Percentiles rank a stretch among this genome's conserved stretches.
Conservation (phyloP, 1,284 basidiomycete genomes). For the Mycena sp. region DNA sequence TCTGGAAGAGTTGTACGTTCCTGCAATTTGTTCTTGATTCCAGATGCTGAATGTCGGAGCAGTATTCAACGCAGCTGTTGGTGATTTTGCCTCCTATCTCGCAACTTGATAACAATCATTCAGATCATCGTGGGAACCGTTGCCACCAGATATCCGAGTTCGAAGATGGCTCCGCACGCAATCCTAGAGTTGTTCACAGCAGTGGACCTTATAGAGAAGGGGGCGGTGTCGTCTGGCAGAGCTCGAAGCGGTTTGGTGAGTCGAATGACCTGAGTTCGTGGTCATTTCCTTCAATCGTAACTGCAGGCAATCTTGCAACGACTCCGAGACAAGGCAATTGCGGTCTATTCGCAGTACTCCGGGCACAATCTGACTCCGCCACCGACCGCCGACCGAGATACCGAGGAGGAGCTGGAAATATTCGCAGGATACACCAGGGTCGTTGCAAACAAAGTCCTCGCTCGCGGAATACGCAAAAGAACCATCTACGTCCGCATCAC, state of each 20-base stretch:
- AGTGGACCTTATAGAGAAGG: constrained; percentile 28
- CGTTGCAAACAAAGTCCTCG: constrained; percentile 24
- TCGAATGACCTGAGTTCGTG: too few species aligned
- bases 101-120: background rate
- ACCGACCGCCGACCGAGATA: constrained; percentile 6
- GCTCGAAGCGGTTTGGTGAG: constrained; percentile 26
- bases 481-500: background rate
- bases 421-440: constrained; percentile 26
- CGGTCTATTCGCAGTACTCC: constrained; percentile 17
- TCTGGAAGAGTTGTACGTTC: constrained; percentile 30
- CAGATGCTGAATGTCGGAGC: background rate
- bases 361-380: constrained; percentile 21
- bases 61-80: constrained; percentile 28
- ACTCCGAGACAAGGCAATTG: constrained; percentile 27
- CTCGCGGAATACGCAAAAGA: background rate
- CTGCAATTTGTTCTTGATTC: too few species aligned
- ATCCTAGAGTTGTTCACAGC: constrained; percentile 26
- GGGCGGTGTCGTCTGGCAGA: constrained; percentile 21
- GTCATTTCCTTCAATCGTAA: background rate
- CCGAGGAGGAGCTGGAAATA: constrained; percentile 20
- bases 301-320: constrained; percentile 23
- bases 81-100: background rate
- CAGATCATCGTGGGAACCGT: constrained; percentile 26
- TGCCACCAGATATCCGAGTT: constrained; percentile 18
- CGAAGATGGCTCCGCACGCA: constrained; percentile 20